These are phyloP conservation scores for Anacardium occidentale DNA, from an alignment of 345 rosid species.

Conservation along the genomic window DNA sequence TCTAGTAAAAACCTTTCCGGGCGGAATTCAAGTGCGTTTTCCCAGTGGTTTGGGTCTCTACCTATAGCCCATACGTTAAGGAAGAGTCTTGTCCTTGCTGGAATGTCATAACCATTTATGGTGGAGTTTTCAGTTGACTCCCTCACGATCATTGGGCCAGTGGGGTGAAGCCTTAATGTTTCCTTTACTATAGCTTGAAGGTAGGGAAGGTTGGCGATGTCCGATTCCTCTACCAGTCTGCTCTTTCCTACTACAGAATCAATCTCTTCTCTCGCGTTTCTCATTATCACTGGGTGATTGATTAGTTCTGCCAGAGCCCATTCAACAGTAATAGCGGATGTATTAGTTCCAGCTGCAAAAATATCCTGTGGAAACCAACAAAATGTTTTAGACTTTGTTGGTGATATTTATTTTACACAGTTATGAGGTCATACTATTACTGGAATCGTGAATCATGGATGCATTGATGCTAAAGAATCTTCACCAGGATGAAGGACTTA, in stretches of 20 bases:
- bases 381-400: not conserved
- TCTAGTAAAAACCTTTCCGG: slow-evolving; percentile 56
- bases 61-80: slow-evolving; percentile 55
- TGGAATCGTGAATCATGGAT: too few species aligned
- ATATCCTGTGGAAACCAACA: slow-evolving; percentile 40
- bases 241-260: slow-evolving; percentile 34
- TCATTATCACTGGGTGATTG: slow-evolving; percentile 49
- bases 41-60: slow-evolving; percentile 61
- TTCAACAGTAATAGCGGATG: slow-evolving; percentile 49
- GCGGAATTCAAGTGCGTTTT: slow-evolving; percentile 51
- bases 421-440: not conserved
- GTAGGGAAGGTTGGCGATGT: slow-evolving; percentile 56
- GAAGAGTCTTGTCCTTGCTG: slow-evolving; percentile 45
- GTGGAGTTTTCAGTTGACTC: slow-evolving; percentile 43
- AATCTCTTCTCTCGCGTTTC: slow-evolving; percentile 57
- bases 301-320: slow-evolving; percentile 81
- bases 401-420: not conserved
- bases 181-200: slow-evolving; percentile 59
- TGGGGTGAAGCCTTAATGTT: slow-evolving; percentile 74
- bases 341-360: slow-evolving; percentile 72
- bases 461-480: not conserved
- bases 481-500: slow-evolving; percentile 57
- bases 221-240: slow-evolving; percentile 61
- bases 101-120: slow-evolving; percentile 42
- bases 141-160: slow-evolving; percentile 59